A percentile compares a stretch with the other conserved stretches of the same genome.
These are phyloP conservation scores for Hymenotorrendiella dingleyae DNA, from an alignment of 2,329 filamentous ascomycete species.

Conservation along the genomic window DNA sequence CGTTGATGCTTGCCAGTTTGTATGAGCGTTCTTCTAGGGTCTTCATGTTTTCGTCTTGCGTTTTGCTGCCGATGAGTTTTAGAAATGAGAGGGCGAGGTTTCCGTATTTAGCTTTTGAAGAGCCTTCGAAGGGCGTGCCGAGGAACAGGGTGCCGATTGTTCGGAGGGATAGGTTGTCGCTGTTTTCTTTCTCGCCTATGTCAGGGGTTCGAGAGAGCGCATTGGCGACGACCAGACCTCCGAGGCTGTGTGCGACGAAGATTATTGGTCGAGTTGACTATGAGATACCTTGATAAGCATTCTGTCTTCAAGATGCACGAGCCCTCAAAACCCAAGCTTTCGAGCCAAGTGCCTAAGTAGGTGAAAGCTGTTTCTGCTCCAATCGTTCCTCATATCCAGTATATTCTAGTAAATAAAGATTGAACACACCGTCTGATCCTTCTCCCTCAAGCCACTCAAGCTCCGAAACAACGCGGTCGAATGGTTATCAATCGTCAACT, in stretches of 20 bases:
- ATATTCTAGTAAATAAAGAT: too few species aligned
- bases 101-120: not conserved
- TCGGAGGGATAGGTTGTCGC: not conserved
- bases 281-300: too few species aligned
- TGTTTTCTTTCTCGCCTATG: not conserved
- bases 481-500: slow-evolving; percentile 1
- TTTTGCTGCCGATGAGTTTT: too few species aligned
- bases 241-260: slow-evolving; percentile 35
- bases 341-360: too few species aligned
- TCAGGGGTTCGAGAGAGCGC: slow-evolving; percentile 1
- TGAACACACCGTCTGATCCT: not conserved
- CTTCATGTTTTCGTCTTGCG: not conserved
- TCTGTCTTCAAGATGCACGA: too few species aligned
- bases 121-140: not conserved
- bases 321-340: too few species aligned
- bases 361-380: too few species aligned
- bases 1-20: not conserved
- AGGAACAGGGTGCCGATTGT: not conserved
- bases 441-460: too few species aligned
- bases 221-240: slow-evolving; percentile 32
- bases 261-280: slow-evolving; percentile 22
- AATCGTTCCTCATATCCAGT: too few species aligned
- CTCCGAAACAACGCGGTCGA: not conserved
- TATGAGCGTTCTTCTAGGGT: not conserved
- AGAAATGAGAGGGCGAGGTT: not conserved